Evolutionary conservation across 306 rosid genomes (phyloP).

Genomic region (Spatholobus suberectus): DNA sequence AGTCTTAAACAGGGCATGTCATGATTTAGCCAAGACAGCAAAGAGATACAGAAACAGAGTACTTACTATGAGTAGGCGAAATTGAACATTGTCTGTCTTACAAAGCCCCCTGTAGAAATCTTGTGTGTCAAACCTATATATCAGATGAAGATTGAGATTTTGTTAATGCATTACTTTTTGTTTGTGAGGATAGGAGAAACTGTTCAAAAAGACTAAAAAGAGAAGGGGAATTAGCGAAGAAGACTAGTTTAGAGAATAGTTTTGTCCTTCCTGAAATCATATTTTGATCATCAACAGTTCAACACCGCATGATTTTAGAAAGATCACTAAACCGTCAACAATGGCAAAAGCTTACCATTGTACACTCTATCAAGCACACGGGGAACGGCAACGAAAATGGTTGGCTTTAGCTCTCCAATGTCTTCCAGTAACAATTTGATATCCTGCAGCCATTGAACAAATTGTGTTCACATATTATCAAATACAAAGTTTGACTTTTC

Average conservation of each 20-base stretch:
- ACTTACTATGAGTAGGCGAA: slow-evolving; percentile 83
- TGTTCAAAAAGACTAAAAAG: not conserved
- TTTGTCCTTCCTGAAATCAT: slow-evolving; percentile 22
- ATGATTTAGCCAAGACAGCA: not conserved
- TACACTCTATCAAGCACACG: slow-evolving; percentile 93
- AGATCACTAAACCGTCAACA: not conserved
- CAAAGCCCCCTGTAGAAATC: slow-evolving; percentile 68
- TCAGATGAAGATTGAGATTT: slow-evolving; percentile 22
- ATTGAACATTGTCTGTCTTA: slow-evolving; percentile 77
- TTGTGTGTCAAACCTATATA: slow-evolving; percentile 75
- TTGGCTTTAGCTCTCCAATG: slow-evolving; percentile 81
- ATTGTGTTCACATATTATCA: slow-evolving; percentile 30
- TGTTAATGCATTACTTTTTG: not conserved
- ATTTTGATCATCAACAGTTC: slow-evolving; percentile 5
- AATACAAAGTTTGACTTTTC: slow-evolving; percentile 18
- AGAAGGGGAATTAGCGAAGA: slow-evolving; percentile 11
- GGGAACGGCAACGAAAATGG: slow-evolving; percentile 89
- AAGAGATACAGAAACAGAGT: not conserved
- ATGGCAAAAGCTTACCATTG: slow-evolving; percentile 55
- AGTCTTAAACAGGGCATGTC: not conserved
- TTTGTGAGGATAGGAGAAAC: not conserved
- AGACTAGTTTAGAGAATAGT: slow-evolving; percentile 24
- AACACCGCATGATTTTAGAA: not conserved
- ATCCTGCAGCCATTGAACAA: slow-evolving; percentile 64
- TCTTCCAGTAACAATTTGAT: slow-evolving; percentile 81